Evolutionary conservation across 768 basidiomycete genomes (phyloP).

Genomic region (Serendipita sp.): DNA sequence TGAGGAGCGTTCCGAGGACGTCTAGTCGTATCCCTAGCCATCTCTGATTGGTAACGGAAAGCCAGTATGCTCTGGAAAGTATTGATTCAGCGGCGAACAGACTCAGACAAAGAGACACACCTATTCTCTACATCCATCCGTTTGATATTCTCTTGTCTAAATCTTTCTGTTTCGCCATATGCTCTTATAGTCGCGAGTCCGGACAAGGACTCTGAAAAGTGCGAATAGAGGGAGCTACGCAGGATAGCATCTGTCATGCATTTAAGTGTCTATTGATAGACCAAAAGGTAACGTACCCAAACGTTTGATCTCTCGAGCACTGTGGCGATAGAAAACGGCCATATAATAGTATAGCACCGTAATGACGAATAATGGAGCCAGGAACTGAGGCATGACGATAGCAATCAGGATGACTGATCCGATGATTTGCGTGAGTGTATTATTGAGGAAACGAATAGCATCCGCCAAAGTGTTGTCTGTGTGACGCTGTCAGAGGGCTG

Average conservation of each 20-base stretch:
- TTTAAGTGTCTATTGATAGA: background rate
- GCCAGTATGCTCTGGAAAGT: slow-evolving; percentile 54
- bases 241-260: slow-evolving; percentile 52
- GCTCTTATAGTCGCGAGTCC: slow-evolving; percentile 81
- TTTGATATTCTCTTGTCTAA: slow-evolving; percentile 57
- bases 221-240: slow-evolving; percentile 73
- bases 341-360: slow-evolving; percentile 47
- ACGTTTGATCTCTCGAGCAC: slow-evolving; percentile 75
- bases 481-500: background rate
- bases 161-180: slow-evolving; percentile 65
- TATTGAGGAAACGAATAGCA: slow-evolving; percentile 54
- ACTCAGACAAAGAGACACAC: slow-evolving; percentile 20
- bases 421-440: slow-evolving; percentile 46
- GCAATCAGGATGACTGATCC: slow-evolving; percentile 64
- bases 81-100: slow-evolving; percentile 8
- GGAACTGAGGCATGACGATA: slow-evolving; percentile 57
- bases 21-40: slow-evolving; percentile 90
- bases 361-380: slow-evolving; percentile 53
- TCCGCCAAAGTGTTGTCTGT: slow-evolving; percentile 24
- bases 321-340: slow-evolving; percentile 70
- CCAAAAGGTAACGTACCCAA: slow-evolving; percentile 28
- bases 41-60: slow-evolving; percentile 66
- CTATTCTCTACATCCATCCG: slow-evolving; percentile 74
- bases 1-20: slow-evolving; percentile 44
- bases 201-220: slow-evolving; percentile 81